phyloP scores from a whole-genome alignment of 331 rosid genomes.

The Rhamnella rubrinervis region DNA sequence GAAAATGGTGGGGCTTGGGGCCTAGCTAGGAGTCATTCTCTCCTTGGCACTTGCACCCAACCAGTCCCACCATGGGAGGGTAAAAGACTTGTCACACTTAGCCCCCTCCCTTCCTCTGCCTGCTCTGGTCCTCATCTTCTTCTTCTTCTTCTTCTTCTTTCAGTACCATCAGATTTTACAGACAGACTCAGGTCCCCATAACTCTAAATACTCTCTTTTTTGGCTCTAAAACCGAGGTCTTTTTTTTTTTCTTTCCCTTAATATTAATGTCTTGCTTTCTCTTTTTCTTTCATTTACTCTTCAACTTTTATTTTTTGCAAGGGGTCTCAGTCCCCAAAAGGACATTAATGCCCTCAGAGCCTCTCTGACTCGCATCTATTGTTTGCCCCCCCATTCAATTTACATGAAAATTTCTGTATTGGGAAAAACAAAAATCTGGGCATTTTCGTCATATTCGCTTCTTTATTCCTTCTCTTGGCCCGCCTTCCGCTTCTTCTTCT shows the following conservation, averaged over 20 bases:
- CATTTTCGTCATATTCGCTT: conserved; percentile 16
- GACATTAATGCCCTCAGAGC: conserved; percentile 22
- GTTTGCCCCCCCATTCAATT: conserved; percentile 6
- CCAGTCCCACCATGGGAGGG: not conserved
- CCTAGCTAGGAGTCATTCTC: not conserved
- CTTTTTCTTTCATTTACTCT: not conserved
- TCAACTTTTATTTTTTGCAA: not conserved
- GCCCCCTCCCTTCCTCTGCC: not conserved
- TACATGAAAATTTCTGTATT: conserved; percentile 19
- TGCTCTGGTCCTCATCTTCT: not conserved
- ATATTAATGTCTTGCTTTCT: not conserved
- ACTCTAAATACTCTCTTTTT: conserved; percentile 7
- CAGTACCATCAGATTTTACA: conserved; percentile 8
- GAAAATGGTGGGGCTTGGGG: not conserved
- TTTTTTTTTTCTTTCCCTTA: too few species aligned
- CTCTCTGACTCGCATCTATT: not conserved
- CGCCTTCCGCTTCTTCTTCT: not conserved
- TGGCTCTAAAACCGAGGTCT: conserved; percentile 10
- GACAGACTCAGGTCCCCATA: conserved; percentile 8
- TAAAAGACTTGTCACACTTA: too few species aligned
- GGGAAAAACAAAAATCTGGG: conserved; percentile 27
- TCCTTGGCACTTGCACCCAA: conserved; percentile 23
- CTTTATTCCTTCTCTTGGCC: conserved; percentile 8
- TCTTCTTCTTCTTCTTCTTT: not conserved
- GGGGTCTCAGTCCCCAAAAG: not conserved